These are phyloP conservation scores for Babesia microti DNA, from an alignment of 169 alveolate genomes.

Conservation along the genomic window DNA sequence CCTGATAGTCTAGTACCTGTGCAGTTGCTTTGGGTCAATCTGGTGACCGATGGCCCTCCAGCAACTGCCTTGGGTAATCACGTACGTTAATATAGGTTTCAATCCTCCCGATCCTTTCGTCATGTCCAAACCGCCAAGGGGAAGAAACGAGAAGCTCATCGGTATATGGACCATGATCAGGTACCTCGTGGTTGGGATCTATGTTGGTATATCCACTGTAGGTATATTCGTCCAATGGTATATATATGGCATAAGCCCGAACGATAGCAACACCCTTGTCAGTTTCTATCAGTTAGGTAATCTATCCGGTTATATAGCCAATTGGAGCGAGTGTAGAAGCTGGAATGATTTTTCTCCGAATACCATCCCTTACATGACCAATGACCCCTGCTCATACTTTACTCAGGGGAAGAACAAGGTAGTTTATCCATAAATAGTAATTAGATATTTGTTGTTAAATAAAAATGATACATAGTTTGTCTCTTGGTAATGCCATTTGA, in stretches of 20 bases:
- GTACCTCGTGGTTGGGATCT: conserved; percentile 87
- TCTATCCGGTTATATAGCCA: conserved; percentile 79
- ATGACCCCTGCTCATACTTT: conserved; percentile 90
- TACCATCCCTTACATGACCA: conserved; percentile 67
- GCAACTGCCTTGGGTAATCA: conserved; percentile 90
- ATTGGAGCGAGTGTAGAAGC: conserved; percentile 54
- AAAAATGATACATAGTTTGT: too few relatives aligned
- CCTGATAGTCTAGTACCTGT: conserved; percentile 96
- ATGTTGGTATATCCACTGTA: conserved; percentile 96
- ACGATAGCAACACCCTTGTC: conserved; percentile 89
- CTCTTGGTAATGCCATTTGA: too few relatives aligned
- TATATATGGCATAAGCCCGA: conserved; percentile 72
- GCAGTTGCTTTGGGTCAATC: conserved; percentile 97
- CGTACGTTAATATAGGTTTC: conserved; percentile 68
- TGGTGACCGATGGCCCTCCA: conserved; percentile 99
- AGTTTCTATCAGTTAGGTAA: conserved; percentile 75
- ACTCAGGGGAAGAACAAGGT: conserved; percentile 90
- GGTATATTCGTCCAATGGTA: conserved; percentile 94
- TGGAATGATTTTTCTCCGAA: conserved; percentile 77
- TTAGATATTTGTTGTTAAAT: too few relatives aligned
- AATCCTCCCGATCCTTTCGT: conserved; percentile 98
- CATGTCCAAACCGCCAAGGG: conserved; percentile 94
- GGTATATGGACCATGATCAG: conserved; percentile 87
- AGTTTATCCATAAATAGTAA: background rate
- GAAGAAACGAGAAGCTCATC: conserved; percentile 86